Conservation (phyloP, 495 filamentous ascomycete genomes). For the Durotheca rogersii region DNA sequence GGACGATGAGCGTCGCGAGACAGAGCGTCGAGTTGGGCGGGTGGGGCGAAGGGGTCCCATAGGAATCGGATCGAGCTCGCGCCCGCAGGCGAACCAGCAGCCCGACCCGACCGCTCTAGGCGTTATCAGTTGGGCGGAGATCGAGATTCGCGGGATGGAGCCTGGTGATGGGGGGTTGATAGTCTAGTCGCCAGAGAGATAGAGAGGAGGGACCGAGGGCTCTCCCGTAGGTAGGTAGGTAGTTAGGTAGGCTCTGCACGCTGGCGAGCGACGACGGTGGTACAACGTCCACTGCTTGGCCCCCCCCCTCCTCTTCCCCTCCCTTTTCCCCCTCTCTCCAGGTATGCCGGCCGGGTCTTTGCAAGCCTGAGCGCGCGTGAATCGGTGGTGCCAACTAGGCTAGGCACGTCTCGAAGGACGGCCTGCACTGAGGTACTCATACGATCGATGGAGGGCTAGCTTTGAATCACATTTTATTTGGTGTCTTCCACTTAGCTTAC, state of each 20-base stretch:
- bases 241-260: neutral
- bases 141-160: neutral
- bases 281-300: neutral
- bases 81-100: constrained; percentile 3
- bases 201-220: neutral
- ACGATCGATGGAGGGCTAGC: neutral
- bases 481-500: constrained; percentile 1
- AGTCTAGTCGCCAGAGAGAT: no score
- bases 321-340: constrained; percentile 1
- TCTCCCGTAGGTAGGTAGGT: no score
- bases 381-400: constrained; percentile 3
- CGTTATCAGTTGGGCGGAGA: constrained; percentile 5
- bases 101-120: constrained; percentile 7
- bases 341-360: neutral
- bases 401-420: constrained; percentile 3
- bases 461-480: neutral
- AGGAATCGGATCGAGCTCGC: constrained; percentile 14
- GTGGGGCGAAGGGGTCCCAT: constrained; percentile 20
- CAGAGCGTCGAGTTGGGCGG: constrained; percentile 9
- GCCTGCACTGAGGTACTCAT: neutral
- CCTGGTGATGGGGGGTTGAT: constrained; percentile 6
- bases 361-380: constrained; percentile 2
- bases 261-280: constrained; percentile 11
- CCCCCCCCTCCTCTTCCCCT: no score
- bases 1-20: neutral